These are phyloP conservation scores for Nigrospora osmanthi DNA, from an alignment of 2,329 filamentous ascomycete genomes.

Conservation along the genomic window DNA sequence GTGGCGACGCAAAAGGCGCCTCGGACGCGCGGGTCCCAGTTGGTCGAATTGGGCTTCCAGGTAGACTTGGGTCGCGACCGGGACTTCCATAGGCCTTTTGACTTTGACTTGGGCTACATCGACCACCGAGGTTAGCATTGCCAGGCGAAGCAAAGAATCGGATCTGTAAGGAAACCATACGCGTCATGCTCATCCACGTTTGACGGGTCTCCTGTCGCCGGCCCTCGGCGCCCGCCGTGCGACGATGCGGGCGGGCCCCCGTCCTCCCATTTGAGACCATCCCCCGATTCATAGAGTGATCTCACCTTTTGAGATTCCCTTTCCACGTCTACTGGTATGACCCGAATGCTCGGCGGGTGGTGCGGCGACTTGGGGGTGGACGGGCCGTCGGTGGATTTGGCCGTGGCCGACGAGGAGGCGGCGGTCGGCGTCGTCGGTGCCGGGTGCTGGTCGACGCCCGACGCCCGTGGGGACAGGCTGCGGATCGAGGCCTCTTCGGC, in stretches of 20 bases:
- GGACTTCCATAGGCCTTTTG: constrained; percentile 5
- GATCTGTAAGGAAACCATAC: constrained; percentile 47
- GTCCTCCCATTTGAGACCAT: constrained; percentile 44
- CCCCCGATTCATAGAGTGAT: constrained; percentile 54
- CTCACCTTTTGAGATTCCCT: constrained; percentile 61
- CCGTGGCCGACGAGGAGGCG: constrained; percentile 2
- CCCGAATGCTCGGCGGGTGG: constrained; percentile 36
- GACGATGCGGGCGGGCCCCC: constrained; percentile 37
- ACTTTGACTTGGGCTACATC: constrained; percentile 10
- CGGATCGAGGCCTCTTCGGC: background rate
- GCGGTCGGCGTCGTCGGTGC: constrained; percentile 1
- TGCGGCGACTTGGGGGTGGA: constrained; percentile 9
- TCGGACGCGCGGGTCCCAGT: constrained; percentile 8
- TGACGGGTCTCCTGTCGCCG: constrained; percentile 41
- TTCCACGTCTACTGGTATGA: constrained; percentile 48
- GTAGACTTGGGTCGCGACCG: constrained; percentile 11
- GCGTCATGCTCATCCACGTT: constrained; percentile 45
- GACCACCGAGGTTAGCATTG: constrained; percentile 12
- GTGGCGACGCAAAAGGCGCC: constrained; percentile 26
- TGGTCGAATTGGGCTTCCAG: constrained; percentile 19
- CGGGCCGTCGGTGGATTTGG: constrained; percentile 3
- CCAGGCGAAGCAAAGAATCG: constrained; percentile 11
- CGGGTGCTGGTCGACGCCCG: background rate
- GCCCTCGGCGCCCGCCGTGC: constrained; percentile 37
- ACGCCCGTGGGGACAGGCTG: background rate